Base-by-base conservation (phyloP, 2,329 filamentous ascomycete species). In the Ilyonectria destructans region DNA sequence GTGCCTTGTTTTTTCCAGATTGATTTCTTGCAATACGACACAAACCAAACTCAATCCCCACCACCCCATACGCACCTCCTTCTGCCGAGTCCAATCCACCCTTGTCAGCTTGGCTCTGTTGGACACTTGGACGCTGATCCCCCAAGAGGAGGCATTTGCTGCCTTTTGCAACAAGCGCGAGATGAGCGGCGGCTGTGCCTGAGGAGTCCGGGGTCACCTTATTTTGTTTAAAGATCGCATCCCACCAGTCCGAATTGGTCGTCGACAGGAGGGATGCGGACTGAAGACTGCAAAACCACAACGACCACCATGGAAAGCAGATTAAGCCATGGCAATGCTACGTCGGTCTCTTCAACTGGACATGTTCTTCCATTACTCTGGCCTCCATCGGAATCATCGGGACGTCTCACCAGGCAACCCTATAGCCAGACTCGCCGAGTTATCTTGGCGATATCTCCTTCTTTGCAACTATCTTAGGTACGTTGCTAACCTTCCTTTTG, bases 41-140 rank as follows among this genome's bases (percentile, higher is more conserved):
- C 29, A 21, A 35, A 33, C 29, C 26, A 29, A 52, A 52, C n/a
- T 19, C n/a, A n/a, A 33, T 33, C 10, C 49, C 7, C 49, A 52
- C 26, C 49, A 52, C 40, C 40, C 26, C 49, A 52, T 10, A 12
- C 4, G 29, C 29, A 29, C 26, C 49, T 52, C 29, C 40, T 43
- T 52, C 26, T 19, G 49, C 49, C 49, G 48, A 35, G 31, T 52
- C 49, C 49, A 33, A 35, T 29, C 26, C 29, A 52, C 49, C 49
- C 49, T 21, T 13, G 49, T 52, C 29, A 5, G n/a, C 29, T 19
- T 19, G 49, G 33, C 26, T 17, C 26, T 12, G 31, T 19, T 15
- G 7, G 17, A 13, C 48, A 52, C 26, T 21, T 6, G 26, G 9
- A 19, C 12, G 19, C n/a, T n/a, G n/a, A 3, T 7, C n/a, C n/a